Percentiles rank a stretch among this genome's conserved stretches.
Conservation (phyloP, 2,329 filamentous ascomycete species). For the Penicillium sp. region DNA sequence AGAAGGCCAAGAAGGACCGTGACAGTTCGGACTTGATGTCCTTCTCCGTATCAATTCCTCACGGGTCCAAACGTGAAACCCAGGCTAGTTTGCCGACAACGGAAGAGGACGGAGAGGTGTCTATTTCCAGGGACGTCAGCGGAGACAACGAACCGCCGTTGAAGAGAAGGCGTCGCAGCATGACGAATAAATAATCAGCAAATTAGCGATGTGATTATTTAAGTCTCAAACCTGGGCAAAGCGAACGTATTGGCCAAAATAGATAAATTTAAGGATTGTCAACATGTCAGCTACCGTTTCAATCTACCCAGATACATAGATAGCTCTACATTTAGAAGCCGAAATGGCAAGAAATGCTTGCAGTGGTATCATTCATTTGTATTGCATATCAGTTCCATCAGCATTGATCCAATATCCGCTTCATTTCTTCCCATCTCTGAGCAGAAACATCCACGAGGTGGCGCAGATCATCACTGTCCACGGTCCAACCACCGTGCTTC, state of each 20-base stretch:
- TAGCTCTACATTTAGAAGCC: background rate
- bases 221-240: background rate
- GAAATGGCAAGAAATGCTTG: background rate
- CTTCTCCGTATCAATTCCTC: slow-evolving; percentile 34
- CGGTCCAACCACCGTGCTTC: slow-evolving; percentile 74
- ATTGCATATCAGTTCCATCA: slow-evolving; percentile 16
- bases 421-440: slow-evolving; percentile 63
- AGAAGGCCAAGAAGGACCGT: slow-evolving; percentile 12
- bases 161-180: slow-evolving; percentile 36
- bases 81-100: background rate
- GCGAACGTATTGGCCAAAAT: background rate
- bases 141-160: slow-evolving; percentile 32
- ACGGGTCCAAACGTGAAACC: slow-evolving; percentile 10
- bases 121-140: slow-evolving; percentile 19
- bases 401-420: slow-evolving; percentile 41
- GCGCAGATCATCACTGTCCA: slow-evolving; percentile 63
- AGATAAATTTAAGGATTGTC: background rate
- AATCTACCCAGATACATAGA: background rate
- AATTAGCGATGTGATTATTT: background rate
- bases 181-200: slow-evolving; percentile 16
- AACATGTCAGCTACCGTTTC: background rate
- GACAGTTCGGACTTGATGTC: slow-evolving; percentile 29
- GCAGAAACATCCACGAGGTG: slow-evolving; percentile 60
- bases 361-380: slow-evolving; percentile 30
- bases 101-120: slow-evolving; percentile 18